Percentiles rank a stretch among this genome's conserved stretches.
phyloP scores from a whole-genome alignment of 495 filamentous ascomycete genomes.

The Cetradonia linearis region DNA sequence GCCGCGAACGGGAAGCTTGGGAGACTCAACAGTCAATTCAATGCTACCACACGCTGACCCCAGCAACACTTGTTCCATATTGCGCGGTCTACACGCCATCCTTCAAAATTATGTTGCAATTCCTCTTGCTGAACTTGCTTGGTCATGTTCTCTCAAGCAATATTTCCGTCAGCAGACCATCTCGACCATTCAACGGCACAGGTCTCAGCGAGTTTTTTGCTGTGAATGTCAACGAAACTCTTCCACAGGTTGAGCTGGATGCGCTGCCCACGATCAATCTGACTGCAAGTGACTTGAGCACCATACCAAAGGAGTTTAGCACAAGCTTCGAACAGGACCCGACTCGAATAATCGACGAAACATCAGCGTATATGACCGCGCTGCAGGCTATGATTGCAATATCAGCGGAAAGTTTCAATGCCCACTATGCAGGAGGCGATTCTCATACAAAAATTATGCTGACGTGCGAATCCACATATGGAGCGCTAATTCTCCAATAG shows the following conservation, averaged over 20 bases:
- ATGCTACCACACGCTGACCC: neutral
- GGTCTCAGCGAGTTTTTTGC: neutral
- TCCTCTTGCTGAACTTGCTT: neutral
- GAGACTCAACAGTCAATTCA: neutral
- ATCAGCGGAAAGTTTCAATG: neutral
- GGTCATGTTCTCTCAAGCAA: neutral
- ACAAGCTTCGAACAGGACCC: neutral
- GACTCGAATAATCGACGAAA: neutral
- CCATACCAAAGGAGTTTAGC: neutral
- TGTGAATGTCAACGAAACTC: neutral
- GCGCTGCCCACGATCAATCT: neutral
- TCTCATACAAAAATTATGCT: neutral
- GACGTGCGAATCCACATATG: neutral
- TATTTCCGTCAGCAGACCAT: neutral
- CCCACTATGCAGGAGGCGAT: conserved; percentile 2
- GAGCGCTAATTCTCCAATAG: neutral
- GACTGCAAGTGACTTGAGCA: neutral
- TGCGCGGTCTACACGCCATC: neutral
- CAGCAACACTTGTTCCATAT: neutral
- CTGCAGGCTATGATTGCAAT: conserved; percentile 6
- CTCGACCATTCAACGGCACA: neutral
- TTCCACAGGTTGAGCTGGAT: neutral
- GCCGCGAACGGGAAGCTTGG: neutral
- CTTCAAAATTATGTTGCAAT: neutral
- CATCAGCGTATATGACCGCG: neutral